phyloP scores from a whole-genome alignment of 2,329 filamentous ascomycete genomes.

The Fusarium tricinctum region DNA sequence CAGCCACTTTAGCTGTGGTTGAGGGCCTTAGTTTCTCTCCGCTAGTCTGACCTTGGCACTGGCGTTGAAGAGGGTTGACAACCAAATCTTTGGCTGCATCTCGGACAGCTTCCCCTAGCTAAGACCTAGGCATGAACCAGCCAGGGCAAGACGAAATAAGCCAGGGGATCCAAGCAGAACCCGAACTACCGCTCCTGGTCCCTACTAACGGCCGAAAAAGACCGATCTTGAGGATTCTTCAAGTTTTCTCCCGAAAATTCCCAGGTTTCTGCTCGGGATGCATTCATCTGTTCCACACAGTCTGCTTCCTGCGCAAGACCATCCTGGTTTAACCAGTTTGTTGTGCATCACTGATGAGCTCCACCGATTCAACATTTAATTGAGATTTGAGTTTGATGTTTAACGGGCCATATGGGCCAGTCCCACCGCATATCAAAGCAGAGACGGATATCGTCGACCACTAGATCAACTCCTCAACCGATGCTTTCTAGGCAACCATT shows the following conservation, averaged over 20 bases:
- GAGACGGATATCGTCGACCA: slow-evolving; percentile 9
- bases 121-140: slow-evolving; percentile 11
- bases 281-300: background rate
- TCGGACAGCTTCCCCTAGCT: slow-evolving; percentile 45
- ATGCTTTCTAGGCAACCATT: slow-evolving; percentile 12
- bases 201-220: slow-evolving; percentile 42
- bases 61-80: slow-evolving; percentile 35
- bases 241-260: background rate
- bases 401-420: slow-evolving; percentile 6
- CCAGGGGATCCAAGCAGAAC: slow-evolving; percentile 36
- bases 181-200: slow-evolving; percentile 21
- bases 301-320: background rate
- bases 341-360: slow-evolving; percentile 3
- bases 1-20: slow-evolving; percentile 42
- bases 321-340: background rate
- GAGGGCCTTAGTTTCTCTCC: slow-evolving; percentile 39
- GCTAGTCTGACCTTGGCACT: slow-evolving; percentile 37
- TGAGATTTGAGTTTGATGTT: slow-evolving; percentile 10
- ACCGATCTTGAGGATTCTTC: slow-evolving; percentile 15
- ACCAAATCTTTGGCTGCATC: slow-evolving; percentile 41
- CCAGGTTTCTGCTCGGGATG: background rate
- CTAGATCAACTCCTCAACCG: slow-evolving; percentile 2
- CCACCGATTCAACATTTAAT: slow-evolving; percentile 3
- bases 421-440: slow-evolving; percentile 8
- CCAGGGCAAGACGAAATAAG: slow-evolving; percentile 17